A percentile compares a stretch with the other conserved stretches of the same genome.
Evolutionary conservation across 2,329 filamentous ascomycete genomes (phyloP).

Genomic region (Ramularia endophylla): DNA sequence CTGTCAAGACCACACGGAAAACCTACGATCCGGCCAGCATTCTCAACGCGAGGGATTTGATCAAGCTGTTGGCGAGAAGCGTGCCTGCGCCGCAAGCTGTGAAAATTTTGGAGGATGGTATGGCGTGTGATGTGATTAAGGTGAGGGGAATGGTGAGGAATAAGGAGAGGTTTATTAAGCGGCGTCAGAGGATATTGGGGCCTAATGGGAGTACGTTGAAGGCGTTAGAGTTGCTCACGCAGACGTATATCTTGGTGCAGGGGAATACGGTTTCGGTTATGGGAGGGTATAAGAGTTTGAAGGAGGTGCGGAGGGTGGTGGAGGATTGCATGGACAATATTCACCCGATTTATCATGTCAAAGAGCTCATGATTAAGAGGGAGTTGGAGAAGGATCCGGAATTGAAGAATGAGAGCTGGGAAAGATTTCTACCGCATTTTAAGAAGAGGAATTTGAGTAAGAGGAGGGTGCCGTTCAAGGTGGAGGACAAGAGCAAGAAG

Average conservation of each 20-base stretch:
- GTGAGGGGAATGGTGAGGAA: constrained; percentile 84
- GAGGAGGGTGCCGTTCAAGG: constrained; percentile 71
- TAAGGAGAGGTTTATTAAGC: constrained; percentile 93
- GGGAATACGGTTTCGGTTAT: constrained; percentile 92
- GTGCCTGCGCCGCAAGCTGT: constrained; percentile 90
- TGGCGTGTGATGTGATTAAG: constrained; percentile 94
- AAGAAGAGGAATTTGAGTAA: constrained; percentile 88
- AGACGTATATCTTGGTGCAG: constrained; percentile 90
- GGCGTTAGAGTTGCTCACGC: constrained; percentile 83
- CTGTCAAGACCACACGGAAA: constrained; percentile 87
- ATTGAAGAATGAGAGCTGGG: constrained; percentile 85
- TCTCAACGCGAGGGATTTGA: constrained; percentile 86
- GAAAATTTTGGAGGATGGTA: constrained; percentile 87
- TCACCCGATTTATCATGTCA: constrained; percentile 86
- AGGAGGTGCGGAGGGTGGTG: constrained; percentile 82
- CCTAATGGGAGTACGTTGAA: constrained; percentile 90
- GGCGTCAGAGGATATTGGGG: constrained; percentile 85
- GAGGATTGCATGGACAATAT: constrained; percentile 97
- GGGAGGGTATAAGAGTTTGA: constrained; percentile 87
- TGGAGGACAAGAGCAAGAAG: constrained; percentile 93
- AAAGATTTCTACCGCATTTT: constrained; percentile 93
- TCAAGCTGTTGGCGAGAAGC: constrained; percentile 84
- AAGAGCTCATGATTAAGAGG: constrained; percentile 89
- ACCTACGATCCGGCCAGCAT: constrained; percentile 90
- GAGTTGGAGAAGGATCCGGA: constrained; percentile 86